Evolutionary conservation across 2,329 filamentous ascomycete species (phyloP).

Genomic region (Apiospora kogelbergensis): DNA sequence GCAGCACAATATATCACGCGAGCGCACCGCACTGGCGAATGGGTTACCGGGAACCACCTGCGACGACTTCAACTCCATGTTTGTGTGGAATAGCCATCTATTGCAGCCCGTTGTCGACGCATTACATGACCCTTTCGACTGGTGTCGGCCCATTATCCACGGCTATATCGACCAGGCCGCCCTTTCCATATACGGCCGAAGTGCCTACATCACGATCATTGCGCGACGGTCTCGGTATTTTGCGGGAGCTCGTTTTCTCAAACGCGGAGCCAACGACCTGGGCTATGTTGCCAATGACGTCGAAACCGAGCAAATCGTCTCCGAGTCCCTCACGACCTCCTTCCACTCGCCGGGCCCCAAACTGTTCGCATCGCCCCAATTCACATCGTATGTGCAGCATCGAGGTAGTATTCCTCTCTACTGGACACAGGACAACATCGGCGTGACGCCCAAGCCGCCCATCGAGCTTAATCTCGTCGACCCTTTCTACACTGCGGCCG

Average conservation of each 20-base stretch:
- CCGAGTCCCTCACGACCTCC: constrained; percentile 89
- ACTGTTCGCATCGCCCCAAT: constrained; percentile 84
- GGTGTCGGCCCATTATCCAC: constrained; percentile 94
- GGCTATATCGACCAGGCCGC: constrained; percentile 93
- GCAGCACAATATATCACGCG: constrained; percentile 85
- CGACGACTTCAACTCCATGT: constrained; percentile 86
- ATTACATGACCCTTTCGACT: constrained; percentile 84
- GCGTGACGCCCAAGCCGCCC: constrained; percentile 92
- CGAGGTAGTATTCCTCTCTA: constrained; percentile 94
- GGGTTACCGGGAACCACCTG: constrained; percentile 59
- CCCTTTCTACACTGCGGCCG: constrained; percentile 91
- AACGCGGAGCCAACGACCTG: constrained; percentile 89
- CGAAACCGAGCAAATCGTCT: constrained; percentile 97
- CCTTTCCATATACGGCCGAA: constrained; percentile 81
- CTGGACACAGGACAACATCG: constrained; percentile 95
- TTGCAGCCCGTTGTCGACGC: constrained; percentile 70
- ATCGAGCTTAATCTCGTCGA: constrained; percentile 96
- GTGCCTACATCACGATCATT: constrained; percentile 90
- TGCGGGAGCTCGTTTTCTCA: constrained; percentile 90
- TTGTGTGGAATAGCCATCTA: constrained; percentile 94
- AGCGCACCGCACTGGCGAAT: constrained; percentile 69
- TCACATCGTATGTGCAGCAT: constrained; percentile 96
- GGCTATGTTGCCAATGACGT: constrained; percentile 98
- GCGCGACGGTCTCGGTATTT: constrained; percentile 90
- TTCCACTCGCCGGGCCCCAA: constrained; percentile 88